Base-by-base conservation (phyloP, 2,329 filamentous ascomycete genomes). In the Tolypocladium ovalisporum region DNA sequence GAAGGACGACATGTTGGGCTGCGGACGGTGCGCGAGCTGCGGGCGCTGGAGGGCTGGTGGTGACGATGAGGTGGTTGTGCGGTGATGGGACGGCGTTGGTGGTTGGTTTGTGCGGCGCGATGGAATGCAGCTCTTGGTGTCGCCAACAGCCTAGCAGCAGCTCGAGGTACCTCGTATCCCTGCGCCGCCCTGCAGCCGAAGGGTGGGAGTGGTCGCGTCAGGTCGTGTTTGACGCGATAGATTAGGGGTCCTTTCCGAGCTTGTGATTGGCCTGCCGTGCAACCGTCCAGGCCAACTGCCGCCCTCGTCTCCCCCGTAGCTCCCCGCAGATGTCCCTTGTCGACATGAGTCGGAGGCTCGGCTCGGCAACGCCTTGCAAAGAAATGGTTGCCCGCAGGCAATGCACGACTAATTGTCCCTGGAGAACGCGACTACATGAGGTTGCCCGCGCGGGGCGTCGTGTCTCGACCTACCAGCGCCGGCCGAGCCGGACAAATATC, bases 1-100 rank as follows among this genome's bases (percentile, higher is more conserved):
- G 74, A 77, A 73, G 61, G 76, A 74, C 58, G 76, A 79, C 71
- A 77, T 79, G 51, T 29, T 57, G 58, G 54, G n/a, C n/a, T 57
- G 42, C 34, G 54, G 55, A 32, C 56, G 22, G 54, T 52, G 56
- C n/a, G 39, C 22, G 44, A 29, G 44, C 47, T 51, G 47, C 7
- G 9, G 27, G 47, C 47, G 47, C 47, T 4, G 44, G 44, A n/a
- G 47, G 17, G 17, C 15, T 51, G 27, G 8, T 6, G 27, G 19
- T 9, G 42, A 47, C 10, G 42, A 4, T 9, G 37, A n/a, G 17
- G 15, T 4, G 2, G 36, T 17, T 39, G 36, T 19, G 42, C 9
- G 42, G 24, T 9, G 47, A 51, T 47, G 47, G 2, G 44, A 10
- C n/a, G 27, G 27, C 12, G 47, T 27, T 32, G 27, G 44, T 51